These are phyloP conservation scores for Pisolithus sp. DNA, from an alignment of 768 basidiomycete species.

Conservation along the genomic window DNA sequence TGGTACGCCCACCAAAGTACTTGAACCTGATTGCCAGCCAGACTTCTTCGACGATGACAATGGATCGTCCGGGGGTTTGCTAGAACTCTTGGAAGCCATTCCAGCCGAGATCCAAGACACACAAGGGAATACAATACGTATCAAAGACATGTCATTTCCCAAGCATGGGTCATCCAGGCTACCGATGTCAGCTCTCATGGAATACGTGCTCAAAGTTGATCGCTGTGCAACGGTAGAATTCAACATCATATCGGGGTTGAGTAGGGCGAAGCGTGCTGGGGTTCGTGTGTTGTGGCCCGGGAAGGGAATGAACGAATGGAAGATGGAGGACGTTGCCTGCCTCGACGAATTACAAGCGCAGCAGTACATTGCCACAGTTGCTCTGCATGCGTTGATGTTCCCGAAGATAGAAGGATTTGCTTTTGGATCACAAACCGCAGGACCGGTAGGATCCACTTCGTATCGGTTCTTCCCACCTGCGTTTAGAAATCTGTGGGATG, in stretches of 20 bases:
- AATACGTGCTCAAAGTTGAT: slow-evolving; percentile 62
- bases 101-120: slow-evolving; percentile 51
- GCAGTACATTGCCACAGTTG: slow-evolving; percentile 83
- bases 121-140: slow-evolving; percentile 44
- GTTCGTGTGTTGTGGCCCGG: slow-evolving; percentile 72
- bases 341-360: slow-evolving; percentile 73
- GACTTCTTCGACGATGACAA: slow-evolving; percentile 53
- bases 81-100: slow-evolving; percentile 66
- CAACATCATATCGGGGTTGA: slow-evolving; percentile 54
- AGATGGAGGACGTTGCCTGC: slow-evolving; percentile 84
- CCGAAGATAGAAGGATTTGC: slow-evolving; percentile 60
- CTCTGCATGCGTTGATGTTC: slow-evolving; percentile 73
- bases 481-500: slow-evolving; percentile 90
- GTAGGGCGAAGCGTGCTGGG: slow-evolving; percentile 67
- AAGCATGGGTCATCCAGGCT: slow-evolving; percentile 80
- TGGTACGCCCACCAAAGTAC: neutral
- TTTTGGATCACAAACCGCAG: slow-evolving; percentile 34
- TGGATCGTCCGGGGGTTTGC: slow-evolving; percentile 52
- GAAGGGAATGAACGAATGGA: slow-evolving; percentile 55
- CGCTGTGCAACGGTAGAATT: slow-evolving; percentile 73
- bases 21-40: slow-evolving; percentile 6
- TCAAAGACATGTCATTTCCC: slow-evolving; percentile 73
- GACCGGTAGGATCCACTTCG: slow-evolving; percentile 50
- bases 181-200: slow-evolving; percentile 67
- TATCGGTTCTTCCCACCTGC: slow-evolving; percentile 75